phyloP scores from a whole-genome alignment of 805 yeast species.

The Teunomyces cretensis region DNA sequence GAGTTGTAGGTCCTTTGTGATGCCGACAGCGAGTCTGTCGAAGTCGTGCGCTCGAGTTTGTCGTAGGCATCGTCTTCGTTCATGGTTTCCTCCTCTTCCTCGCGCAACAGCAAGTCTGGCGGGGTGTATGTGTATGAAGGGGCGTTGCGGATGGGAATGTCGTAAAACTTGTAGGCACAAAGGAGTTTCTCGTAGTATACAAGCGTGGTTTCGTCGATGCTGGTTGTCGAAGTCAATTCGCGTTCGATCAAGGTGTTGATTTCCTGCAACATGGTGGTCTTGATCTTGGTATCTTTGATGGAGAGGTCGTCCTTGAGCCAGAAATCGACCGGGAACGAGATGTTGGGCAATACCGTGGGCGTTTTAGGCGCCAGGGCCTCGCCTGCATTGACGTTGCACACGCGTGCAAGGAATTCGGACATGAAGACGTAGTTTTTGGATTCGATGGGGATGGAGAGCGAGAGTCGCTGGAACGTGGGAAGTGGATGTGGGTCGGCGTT shows the following conservation, averaged over 20 bases:
- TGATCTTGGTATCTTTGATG: slow-evolving; percentile 31
- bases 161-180: slow-evolving; percentile 33
- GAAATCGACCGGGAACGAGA: slow-evolving; percentile 34
- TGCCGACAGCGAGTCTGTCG: slow-evolving; percentile 12
- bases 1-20: slow-evolving; percentile 14
- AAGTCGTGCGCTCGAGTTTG: slow-evolving; percentile 12
- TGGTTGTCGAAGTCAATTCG: slow-evolving; percentile 13
- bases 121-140: slow-evolving; percentile 7
- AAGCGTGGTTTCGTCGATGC: slow-evolving; percentile 27
- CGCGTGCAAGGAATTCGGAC: slow-evolving; percentile 23
- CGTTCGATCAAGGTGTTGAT: slow-evolving; percentile 29
- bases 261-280: slow-evolving; percentile 31
- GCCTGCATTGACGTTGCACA: slow-evolving; percentile 18
- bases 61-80: slow-evolving; percentile 17
- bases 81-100: slow-evolving; percentile 15
- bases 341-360: slow-evolving; percentile 28
- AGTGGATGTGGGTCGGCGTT: background rate
- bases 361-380: slow-evolving; percentile 1
- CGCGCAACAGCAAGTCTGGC: slow-evolving; percentile 13
- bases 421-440: slow-evolving; percentile 26
- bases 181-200: slow-evolving; percentile 31
- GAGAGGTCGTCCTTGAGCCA: slow-evolving; percentile 35
- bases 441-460: slow-evolving; percentile 27
- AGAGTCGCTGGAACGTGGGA: slow-evolving; percentile 19
- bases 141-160: slow-evolving; percentile 8